phyloP scores from a whole-genome alignment of 2,329 filamentous ascomycete species.

The Ophiostoma ips region DNA sequence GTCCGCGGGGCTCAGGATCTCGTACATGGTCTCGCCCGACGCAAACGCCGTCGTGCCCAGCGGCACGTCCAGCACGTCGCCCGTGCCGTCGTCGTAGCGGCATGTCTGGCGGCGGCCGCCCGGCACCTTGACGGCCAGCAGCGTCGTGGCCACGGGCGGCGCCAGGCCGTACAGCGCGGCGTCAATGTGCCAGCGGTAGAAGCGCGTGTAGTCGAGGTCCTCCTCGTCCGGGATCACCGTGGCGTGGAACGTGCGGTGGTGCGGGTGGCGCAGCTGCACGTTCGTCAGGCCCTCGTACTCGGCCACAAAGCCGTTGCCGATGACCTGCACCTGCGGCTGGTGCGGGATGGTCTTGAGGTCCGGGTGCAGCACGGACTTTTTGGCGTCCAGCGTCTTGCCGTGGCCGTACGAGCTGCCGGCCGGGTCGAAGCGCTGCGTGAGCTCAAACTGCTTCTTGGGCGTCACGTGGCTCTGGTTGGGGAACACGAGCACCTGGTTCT shows the following conservation, averaged over 20 bases:
- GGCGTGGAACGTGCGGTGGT: conserved; percentile 64
- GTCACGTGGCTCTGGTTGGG: conserved; percentile 51
- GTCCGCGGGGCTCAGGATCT: conserved; percentile 49
- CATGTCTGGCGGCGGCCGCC: conserved; percentile 38
- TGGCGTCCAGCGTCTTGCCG: conserved; percentile 54
- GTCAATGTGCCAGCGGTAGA: conserved; percentile 73
- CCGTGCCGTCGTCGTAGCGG: conserved; percentile 59
- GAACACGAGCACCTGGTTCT: conserved; percentile 55
- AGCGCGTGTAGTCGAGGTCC: conserved; percentile 37
- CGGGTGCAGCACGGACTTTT: conserved; percentile 55
- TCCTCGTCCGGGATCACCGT: conserved; percentile 41
- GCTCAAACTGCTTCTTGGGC: conserved; percentile 57
- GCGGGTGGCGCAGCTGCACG: conserved; percentile 57
- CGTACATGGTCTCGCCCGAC: conserved; percentile 57
- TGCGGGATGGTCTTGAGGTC: conserved; percentile 70
- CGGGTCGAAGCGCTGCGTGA: conserved; percentile 63
- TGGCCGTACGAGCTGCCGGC: conserved; percentile 51
- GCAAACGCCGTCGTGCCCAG: conserved; percentile 67
- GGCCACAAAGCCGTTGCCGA: conserved; percentile 57
- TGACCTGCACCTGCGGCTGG: conserved; percentile 68
- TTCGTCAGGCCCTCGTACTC: conserved; percentile 58
- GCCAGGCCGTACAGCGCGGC: conserved; percentile 62
- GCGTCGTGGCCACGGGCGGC: conserved; percentile 58
- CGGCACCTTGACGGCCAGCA: conserved; percentile 62
- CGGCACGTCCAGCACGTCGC: conserved; percentile 53